Evolutionary conservation across 768 basidiomycete species (phyloP), one percentile per base, ranked within the genome.

Genomic region (Auriscalpium microsporum): DNA sequence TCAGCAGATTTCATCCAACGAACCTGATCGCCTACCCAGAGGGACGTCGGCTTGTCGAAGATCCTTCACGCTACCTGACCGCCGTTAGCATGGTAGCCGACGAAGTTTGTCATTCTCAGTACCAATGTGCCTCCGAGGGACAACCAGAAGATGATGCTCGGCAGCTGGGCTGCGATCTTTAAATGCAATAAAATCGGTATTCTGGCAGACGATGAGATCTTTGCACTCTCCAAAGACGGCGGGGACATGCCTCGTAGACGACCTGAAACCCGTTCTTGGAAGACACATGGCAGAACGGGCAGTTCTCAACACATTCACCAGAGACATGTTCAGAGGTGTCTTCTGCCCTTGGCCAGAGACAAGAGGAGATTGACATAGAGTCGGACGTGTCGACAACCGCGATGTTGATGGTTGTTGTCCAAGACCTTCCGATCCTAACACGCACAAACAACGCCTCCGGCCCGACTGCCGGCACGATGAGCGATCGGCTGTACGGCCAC

Each of bases 21-120:
- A 28, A 28, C 28, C 7, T 28, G 28, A 28, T 28, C 28, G 28
- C 28, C 28, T 28, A 28, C 86, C 71, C 54, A 86, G 70, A 23
- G 69, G 62, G 2, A 72, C 72, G 57, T 89, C 81, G 8, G 63
- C 55, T 56, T 63, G 64, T 7, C 58, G 65, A 33, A 90, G 64
- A 1, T 73, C 64, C 59, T 71, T 78, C 17, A 88, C 78, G 52
- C 79, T 88, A 36, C 64, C 87, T 88, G 57, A 23, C 57, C 21
- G 50, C 10, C 21, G 21, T 21, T 21, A 21, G 21, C 21, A 28
- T 42, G 47, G 42, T 52, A 33, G 6, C 37, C 54, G 6, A 17
- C 4, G 42, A 53, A 45, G 11, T 23, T 38, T 50, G 54, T 51
- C 42, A 53, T 62, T 7, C 45, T 21, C 44, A 44, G 35, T 23